A percentile compares a stretch with the other conserved stretches of the same genome.
These are phyloP conservation scores for Naganishia sp. DNA, from an alignment of 1,284 basidiomycete genomes.

Conservation along the genomic window DNA sequence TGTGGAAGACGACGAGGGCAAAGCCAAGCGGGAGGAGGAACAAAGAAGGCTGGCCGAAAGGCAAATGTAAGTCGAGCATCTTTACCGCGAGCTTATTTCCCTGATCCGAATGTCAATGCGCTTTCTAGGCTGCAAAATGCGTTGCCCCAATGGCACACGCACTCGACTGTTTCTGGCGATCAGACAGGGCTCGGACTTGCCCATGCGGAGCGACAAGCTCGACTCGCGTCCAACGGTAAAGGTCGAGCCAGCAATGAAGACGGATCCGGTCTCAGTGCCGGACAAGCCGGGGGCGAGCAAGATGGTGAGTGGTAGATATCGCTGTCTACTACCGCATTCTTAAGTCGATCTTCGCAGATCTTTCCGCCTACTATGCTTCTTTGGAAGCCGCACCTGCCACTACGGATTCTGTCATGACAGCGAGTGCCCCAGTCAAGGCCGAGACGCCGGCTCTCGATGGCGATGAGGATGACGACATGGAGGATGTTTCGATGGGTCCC, in stretches of 20 bases:
- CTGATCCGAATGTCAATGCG: constrained; percentile 19
- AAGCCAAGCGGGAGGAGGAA: constrained; percentile 69
- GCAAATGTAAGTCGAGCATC: constrained; percentile 58
- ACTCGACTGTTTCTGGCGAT: constrained; percentile 90
- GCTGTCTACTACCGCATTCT: too few species aligned
- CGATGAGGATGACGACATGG: constrained; percentile 27
- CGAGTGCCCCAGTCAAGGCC: not conserved
- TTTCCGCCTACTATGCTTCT: constrained; percentile 32
- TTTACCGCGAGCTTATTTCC: not conserved
- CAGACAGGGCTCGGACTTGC: constrained; percentile 73
- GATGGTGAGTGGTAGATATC: not conserved
- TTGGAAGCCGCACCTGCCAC: constrained; percentile 16
- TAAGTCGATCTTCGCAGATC: constrained; percentile 4
- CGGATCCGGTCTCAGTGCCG: constrained; percentile 5
- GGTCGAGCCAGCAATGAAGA: not conserved
- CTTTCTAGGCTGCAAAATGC: constrained; percentile 72
- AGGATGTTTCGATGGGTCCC: constrained; percentile 10
- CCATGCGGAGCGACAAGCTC: constrained; percentile 34
- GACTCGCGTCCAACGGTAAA: constrained; percentile 17
- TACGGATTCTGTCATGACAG: not conserved
- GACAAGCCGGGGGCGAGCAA: not conserved
- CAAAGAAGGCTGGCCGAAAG: constrained; percentile 70
- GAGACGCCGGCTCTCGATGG: constrained; percentile 8
- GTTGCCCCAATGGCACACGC: constrained; percentile 88
- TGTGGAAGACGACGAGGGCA: constrained; percentile 76